Base-by-base conservation (phyloP, 2,329 filamentous ascomycete species). In the Pseudomassariella vexata region DNA sequence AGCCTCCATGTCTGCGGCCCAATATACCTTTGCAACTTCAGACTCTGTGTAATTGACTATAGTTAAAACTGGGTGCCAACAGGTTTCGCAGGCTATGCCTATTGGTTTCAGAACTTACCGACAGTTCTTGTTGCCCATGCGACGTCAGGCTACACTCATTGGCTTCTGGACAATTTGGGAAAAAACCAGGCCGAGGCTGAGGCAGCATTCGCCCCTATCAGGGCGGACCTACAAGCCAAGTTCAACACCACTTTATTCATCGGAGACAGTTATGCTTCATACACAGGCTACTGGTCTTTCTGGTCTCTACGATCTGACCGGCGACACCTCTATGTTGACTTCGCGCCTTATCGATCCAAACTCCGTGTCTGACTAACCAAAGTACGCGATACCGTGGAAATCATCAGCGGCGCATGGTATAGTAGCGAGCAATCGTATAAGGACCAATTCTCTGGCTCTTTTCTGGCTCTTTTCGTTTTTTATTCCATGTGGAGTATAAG, bases 251-350 rank as follows among this genome's bases (percentile, higher is more conserved):
- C 36, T 4, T 39, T 55, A 4, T 23, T 42, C 30, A 30, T 56
- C 7, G 24, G 41, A 9, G 40, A 45, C 17, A 36, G 25, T 19
- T 56, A 41, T 21, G 32, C 35, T 5, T 37, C 38, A 9, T 56
- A 55, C 35, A 18, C 19, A 3, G 44, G 48, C 38, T 57, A 56
- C 36, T 56, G 52, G 49, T 42, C 44, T 17, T 53, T 53, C 25
- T 53, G 48, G 36, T 49, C 41, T 2, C 2, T 42, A 42, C 33
- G 46, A 49, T 23, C 38, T 45, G 21, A 24, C 39, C 11, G 51
- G 49, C 22, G 34, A 38, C 27, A 48, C 46, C 1, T 37, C 40
- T 5, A 26, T 46, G 18, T 19, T 49, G 2, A 52, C 50, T 4
- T 56, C 53, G 3, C 52, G 52, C 7, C 31, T 57, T 19, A 30